Evolutionary conservation across 2,329 filamentous ascomycete species (phyloP).

Genomic region (Catunica adiposa): DNA sequence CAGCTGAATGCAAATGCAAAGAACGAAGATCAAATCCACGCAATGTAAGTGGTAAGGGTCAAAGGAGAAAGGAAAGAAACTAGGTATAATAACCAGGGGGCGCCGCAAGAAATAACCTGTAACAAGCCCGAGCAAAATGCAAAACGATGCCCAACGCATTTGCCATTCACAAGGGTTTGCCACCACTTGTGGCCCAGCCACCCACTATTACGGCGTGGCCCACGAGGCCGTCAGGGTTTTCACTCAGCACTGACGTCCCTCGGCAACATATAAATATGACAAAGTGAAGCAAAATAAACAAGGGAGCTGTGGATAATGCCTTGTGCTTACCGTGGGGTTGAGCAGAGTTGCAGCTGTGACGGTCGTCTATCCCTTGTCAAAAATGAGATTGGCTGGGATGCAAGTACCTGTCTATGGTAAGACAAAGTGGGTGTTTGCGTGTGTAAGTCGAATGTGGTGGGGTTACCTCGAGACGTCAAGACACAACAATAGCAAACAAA

Average conservation of each 20-base stretch:
- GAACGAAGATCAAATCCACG: conserved; percentile 1
- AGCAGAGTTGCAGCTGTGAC: neutral
- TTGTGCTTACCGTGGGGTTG: neutral
- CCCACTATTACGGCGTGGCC: neutral
- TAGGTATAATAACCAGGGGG: neutral
- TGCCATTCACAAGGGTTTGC: conserved; percentile 1
- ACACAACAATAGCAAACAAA: neutral
- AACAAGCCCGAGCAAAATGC: conserved; percentile 1
- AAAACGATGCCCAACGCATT: conserved; percentile 3
- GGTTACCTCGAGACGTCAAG: neutral
- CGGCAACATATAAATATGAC: neutral
- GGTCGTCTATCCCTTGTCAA: neutral
- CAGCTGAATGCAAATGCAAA: neutral
- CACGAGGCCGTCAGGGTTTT: neutral
- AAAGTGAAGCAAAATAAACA: conserved; percentile 3
- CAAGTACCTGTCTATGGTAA: neutral
- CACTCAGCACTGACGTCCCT: neutral
- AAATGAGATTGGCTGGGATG: neutral
- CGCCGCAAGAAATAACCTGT: neutral
- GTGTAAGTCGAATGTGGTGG: neutral
- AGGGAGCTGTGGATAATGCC: neutral
- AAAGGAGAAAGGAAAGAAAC: neutral
- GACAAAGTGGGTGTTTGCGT: neutral
- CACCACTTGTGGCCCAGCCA: neutral
- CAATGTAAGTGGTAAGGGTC: neutral